Evolutionary conservation across 768 basidiomycete species (phyloP), one percentile per base, ranked within the genome.

Genomic region (Boletus reticulatus): DNA sequence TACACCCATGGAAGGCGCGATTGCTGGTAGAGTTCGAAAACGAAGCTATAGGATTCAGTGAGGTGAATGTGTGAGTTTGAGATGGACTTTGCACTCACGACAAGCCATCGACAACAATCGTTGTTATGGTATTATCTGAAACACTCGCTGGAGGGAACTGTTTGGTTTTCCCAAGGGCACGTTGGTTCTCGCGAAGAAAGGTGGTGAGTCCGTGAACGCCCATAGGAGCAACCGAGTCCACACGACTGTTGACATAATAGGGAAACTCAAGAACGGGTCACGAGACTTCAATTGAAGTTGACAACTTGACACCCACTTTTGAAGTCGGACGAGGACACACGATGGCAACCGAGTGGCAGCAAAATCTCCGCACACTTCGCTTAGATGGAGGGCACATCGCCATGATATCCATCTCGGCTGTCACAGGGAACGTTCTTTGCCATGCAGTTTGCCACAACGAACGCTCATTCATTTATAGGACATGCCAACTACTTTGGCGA

Each of bases 51-150:
- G 49, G 46, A 43, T 31, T 56, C 22, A 22, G 22, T 6, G 51
- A 45, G 53, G 52, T 11, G 27, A 34, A 12, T 14, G 14, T 56
- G 48, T 45, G 36, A 39, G 55, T 53, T 50, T 43, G 24, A 22
- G 29, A 39, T 47, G 41, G 22, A 39, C 31, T 5, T 43, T 47
- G 2, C 43, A 85, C 91, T 84, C 69, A 93, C 91, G 91, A 92
- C 89, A 87, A 91, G 43, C 83, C 91, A 73, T 94, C 91, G 48
- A 93, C 81, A 10, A 94, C 85, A 56, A 92, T 73, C 32, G 81
- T 75, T 19, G 78, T 75, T 46, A 57, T 50, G 42, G 53, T 34
- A 12, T 64, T 50, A 6, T 43, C 56, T 32, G 58, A 60, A 48
- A 39, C 19, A 22, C 3, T 11, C 2, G 20, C 20, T 19, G 36